phyloP scores from a whole-genome alignment of 768 basidiomycete species.

The Dacryopinax primogenitus region DNA sequence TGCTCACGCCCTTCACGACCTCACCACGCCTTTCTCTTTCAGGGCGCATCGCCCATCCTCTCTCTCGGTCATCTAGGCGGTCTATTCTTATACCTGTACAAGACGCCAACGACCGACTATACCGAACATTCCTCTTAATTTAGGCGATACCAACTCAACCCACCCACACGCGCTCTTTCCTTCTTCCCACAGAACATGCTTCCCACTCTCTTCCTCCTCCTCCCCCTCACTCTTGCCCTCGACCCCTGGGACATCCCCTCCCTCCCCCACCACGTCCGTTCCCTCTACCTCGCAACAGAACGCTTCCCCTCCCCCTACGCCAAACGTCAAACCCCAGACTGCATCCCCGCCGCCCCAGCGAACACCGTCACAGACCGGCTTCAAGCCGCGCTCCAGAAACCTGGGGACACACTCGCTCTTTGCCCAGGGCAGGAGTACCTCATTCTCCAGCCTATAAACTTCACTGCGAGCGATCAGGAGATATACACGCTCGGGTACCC shows the following conservation, averaged over 20 bases:
- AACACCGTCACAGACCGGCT: slow-evolving; percentile 52
- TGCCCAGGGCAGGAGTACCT: slow-evolving; percentile 52
- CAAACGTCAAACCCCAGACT: slow-evolving; percentile 18
- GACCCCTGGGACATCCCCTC: slow-evolving; percentile 6
- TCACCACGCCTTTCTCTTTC: too few species aligned
- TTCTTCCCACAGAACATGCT: background rate
- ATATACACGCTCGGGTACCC: slow-evolving; percentile 73
- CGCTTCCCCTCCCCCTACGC: background rate
- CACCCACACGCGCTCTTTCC: too few species aligned
- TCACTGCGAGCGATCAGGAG: slow-evolving; percentile 58
- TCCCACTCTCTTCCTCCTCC: background rate
- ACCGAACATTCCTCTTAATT: too few species aligned
- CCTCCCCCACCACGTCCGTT: background rate
- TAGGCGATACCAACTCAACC: too few species aligned
- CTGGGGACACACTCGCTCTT: slow-evolving; percentile 51
- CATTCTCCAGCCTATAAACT: slow-evolving; percentile 53
- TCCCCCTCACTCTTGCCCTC: background rate
- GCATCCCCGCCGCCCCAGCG: slow-evolving; percentile 38
- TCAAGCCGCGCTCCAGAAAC: slow-evolving; percentile 50
- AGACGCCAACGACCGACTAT: too few species aligned
- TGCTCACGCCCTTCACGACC: too few species aligned
- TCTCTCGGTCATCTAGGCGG: too few species aligned
- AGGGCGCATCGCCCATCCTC: too few species aligned
- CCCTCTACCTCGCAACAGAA: background rate
- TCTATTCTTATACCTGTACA: too few species aligned